Evolutionary conservation across 164 flowering plant species (phyloP), one percentile per base, ranked within the genome.

Genomic region (Macadamia integrifolia): DNA sequence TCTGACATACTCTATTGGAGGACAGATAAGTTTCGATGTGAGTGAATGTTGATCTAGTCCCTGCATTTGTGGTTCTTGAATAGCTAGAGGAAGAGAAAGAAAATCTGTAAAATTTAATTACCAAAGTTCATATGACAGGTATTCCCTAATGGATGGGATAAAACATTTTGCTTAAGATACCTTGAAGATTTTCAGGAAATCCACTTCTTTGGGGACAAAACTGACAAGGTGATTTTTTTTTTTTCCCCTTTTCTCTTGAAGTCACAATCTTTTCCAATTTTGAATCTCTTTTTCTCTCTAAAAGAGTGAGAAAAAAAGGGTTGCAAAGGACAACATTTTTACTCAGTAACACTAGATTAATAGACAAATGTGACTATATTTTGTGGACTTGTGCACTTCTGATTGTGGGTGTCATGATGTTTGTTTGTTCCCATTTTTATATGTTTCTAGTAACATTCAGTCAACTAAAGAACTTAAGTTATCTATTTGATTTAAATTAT

Each of bases 1-100:
- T 76, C 80, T 95, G 72, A 90, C 98, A 65, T 95, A 90, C 82
- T 90, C 99, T 29, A 92, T 95, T 23, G 99, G 99, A 46, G 98
- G 99, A 62, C 96, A 95, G 76, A 95, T 95, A 75, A 95, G 99
- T 77, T 95, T 95, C 77, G 99, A 95, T 76, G 99, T 92, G 73
- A 86, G 99, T 77, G 62, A 50, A 12, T 42, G 17, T 29, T 32
- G 17, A 61, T 23, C 32, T 69, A 10, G 49, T 48, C 42, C 57
- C 0, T 28, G 1, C 5, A 15, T 68, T 29, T 23, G 50, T 40
- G 63, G 2, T 57, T 60, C 18, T 31, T 64, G 61, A 50, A 58
- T 61, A 23, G 6, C 42, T 2, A 8, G 13, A 60, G 8, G 29
- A 7, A 32, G n/a, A 6, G 3, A 35, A 35, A 35, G 40, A 35